Evolutionary conservation across 768 basidiomycete genomes (phyloP).

Genomic region (Paxillus rubicundulus): DNA sequence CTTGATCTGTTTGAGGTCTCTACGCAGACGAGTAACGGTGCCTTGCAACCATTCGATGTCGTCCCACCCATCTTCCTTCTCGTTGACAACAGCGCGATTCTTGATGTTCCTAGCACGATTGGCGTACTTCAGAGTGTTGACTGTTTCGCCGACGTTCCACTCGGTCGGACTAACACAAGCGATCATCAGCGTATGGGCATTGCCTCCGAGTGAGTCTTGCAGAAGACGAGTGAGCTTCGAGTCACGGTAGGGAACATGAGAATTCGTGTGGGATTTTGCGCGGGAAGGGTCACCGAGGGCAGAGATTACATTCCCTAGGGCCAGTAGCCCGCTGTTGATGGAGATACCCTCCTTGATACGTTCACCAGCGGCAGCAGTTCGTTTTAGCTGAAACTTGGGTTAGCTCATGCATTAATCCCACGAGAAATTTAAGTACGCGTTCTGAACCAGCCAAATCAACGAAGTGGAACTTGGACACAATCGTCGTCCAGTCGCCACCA

Average conservation of each 20-base stretch:
- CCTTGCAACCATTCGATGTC: constrained; percentile 95
- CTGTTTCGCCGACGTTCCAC: constrained; percentile 91
- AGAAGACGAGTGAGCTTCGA: constrained; percentile 87
- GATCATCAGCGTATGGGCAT: constrained; percentile 98
- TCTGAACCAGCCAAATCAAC: constrained; percentile 98
- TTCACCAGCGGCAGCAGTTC: constrained; percentile 93
- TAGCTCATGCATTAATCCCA: constrained; percentile 11
- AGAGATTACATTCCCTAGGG: constrained; percentile 97
- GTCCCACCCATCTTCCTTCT: constrained; percentile 98
- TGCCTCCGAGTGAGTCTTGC: constrained; percentile 91
- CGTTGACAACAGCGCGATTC: constrained; percentile 88
- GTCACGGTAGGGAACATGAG: constrained; percentile 96
- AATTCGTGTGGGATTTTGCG: constrained; percentile 76
- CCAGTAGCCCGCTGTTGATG: constrained; percentile 94
- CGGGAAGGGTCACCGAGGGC: constrained; percentile 92
- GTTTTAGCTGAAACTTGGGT: constrained; percentile 66
- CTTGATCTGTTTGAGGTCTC: constrained; percentile 81
- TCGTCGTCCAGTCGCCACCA: constrained; percentile 80
- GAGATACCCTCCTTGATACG: constrained; percentile 99
- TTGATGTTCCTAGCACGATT: constrained; percentile 97
- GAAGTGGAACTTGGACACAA: constrained; percentile 96
- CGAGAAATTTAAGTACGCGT: constrained; percentile 49
- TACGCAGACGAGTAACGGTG: constrained; percentile 79
- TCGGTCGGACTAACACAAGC: constrained; percentile 97
- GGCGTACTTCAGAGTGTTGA: constrained; percentile 95